Conservation (phyloP, 306 rosid species). For the Lathyrus tuberosus region DNA sequence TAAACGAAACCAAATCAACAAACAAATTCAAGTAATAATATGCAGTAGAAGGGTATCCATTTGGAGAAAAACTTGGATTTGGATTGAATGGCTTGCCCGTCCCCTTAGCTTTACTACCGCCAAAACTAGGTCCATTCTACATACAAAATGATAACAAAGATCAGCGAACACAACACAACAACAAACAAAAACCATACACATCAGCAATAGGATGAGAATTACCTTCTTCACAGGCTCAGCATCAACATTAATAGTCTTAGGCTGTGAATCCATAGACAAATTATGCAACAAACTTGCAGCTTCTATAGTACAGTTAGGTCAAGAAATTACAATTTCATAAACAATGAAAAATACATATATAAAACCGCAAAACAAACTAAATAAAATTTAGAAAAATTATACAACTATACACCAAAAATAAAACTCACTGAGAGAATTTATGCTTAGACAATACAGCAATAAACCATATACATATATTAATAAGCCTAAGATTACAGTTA, state of each 20-base stretch:
- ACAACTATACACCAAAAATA: too few species aligned
- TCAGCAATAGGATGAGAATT: neutral
- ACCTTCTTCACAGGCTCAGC: conserved; percentile 48
- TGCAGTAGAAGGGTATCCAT: too few species aligned
- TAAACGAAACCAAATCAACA: too few species aligned
- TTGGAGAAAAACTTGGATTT: too few species aligned
- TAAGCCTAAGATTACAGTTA: too few species aligned
- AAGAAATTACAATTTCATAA: conserved; percentile 15
- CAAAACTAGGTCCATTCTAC: conserved; percentile 45
- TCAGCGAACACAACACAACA: neutral
- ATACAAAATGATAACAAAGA: conserved; percentile 5
- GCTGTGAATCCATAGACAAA: conserved; percentile 48
- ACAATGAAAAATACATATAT: too few species aligned
- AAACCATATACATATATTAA: too few species aligned
- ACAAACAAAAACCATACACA: neutral
- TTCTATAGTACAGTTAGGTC: conserved; percentile 26
- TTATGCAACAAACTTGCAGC: conserved; percentile 53
- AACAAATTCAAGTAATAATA: too few species aligned
- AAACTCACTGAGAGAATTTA: too few species aligned
- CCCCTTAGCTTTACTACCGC: conserved; percentile 38
- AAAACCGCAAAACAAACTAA: too few species aligned
- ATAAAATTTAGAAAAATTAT: too few species aligned
- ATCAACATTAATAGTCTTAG: conserved; percentile 39
- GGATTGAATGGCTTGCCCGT: conserved; percentile 50
- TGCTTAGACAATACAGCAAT: too few species aligned